Base-by-base conservation (phyloP, 208 protist genomes). In the Leishmania guyanensis region DNA sequence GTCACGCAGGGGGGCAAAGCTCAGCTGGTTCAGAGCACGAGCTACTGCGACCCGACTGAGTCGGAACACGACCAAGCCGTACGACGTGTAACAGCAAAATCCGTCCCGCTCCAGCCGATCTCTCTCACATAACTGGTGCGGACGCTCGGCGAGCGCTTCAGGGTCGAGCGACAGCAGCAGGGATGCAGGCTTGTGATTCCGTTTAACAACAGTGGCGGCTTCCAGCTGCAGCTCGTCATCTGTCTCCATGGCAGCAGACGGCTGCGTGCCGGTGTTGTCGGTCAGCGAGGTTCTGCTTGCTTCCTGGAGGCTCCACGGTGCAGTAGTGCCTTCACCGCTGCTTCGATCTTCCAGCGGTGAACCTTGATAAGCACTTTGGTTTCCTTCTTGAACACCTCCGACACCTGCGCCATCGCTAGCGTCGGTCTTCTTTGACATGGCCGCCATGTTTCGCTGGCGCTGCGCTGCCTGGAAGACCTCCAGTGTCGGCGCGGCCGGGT, bases 61-160 rank as follows among this genome's bases (percentile, higher is more conserved):
- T 12, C 87, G 85, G 26, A 89, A 75, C 29, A 90, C 84, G 0
- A 90, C 84, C 5, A 89, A 78, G 60, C 89, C 89, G 74, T 92
- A 71, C 10, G 76, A 78, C 50, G 82, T 75, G 81, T 92, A 92
- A 75, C 86, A 90, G 68, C 75, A 85, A 29, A 90, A 71, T 36
- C 89, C 88, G 36, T 73, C 78, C 22, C 66, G 62, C 60, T 77
- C 14, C 70, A 85, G 77, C 53, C 39, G 50, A 3, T 81, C 54
- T 12, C 26, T 10, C 36, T 77, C 76, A 51, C 69, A 51, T 0
- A 53, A 14, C 56, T 73, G 70, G 3, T 60, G 71, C 3, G 17
- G 51, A 16, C 60, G 36, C 71, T 77, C 51, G 0, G 69, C 22
- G 60, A 81, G 77, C 0, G 71, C 77, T 12, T 77, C 76, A 5